These are phyloP conservation scores for Magnolia officinalis DNA, from an alignment of 164 flowering plant species.

Conservation along the genomic window DNA sequence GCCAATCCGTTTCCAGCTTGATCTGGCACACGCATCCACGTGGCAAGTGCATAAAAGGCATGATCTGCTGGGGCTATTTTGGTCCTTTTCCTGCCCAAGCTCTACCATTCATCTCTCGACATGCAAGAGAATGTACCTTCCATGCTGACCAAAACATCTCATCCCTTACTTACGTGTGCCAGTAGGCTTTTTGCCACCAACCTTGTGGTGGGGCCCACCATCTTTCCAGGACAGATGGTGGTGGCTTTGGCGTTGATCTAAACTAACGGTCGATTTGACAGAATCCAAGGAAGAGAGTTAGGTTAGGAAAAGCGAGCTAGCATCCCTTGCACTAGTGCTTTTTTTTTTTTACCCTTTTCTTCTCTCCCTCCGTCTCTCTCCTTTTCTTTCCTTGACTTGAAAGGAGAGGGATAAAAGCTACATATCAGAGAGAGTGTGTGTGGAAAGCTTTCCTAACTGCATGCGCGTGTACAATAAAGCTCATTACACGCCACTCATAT, in stretches of 20 bases:
- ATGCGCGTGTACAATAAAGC: no score
- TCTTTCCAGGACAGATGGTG: background rate
- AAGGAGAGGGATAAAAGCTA: constrained; percentile 16
- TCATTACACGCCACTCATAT: no score
- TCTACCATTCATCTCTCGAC: no score
- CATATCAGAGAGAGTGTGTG: background rate
- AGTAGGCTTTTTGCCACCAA: no score
- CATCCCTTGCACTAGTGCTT: background rate
- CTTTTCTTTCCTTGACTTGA: constrained; percentile 11
- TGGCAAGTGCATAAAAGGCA: no score
- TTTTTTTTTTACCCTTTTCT: background rate
- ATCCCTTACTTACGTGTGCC: no score
- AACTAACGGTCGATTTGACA: constrained; percentile 29
- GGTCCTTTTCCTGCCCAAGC: no score
- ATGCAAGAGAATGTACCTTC: no score
- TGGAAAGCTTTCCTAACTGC: background rate
- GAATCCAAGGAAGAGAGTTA: constrained; percentile 29
- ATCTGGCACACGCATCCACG: no score
- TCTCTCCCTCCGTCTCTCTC: background rate
- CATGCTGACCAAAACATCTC: no score
- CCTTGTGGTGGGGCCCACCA: background rate
- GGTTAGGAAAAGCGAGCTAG: constrained; percentile 10
- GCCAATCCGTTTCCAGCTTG: no score
- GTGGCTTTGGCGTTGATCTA: constrained; percentile 28
- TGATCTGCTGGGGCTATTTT: no score